These are phyloP conservation scores for Hypoxylon sp. DNA, from an alignment of 2,329 filamentous ascomycete species.

Conservation along the genomic window DNA sequence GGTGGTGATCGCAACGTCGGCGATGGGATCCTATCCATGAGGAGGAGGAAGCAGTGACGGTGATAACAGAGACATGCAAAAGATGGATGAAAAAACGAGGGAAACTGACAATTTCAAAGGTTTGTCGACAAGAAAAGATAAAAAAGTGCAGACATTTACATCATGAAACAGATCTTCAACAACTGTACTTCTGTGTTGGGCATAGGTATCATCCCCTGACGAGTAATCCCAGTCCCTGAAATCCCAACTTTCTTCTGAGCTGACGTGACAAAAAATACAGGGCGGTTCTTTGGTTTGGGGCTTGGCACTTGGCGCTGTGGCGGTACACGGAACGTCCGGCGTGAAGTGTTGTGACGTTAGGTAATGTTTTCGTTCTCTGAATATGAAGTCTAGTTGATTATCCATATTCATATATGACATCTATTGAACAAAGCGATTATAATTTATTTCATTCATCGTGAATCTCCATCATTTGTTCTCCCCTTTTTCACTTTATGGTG, in stretches of 20 bases:
- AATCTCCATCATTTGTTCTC: too few relatives aligned
- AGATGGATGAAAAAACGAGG: constrained; percentile 9
- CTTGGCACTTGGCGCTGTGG: constrained; percentile 6
- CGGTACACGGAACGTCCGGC: background rate
- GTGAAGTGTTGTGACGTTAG: background rate
- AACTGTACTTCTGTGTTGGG: constrained; percentile 16
- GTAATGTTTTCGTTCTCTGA: background rate
- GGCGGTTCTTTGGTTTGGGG: constrained; percentile 17
- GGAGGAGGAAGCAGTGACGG: constrained; percentile 4
- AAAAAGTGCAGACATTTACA: constrained; percentile 31
- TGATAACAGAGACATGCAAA: constrained; percentile 9
- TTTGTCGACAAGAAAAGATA: constrained; percentile 19
- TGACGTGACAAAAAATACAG: constrained; percentile 27
- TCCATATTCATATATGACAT: background rate
- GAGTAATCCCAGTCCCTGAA: constrained; percentile 11
- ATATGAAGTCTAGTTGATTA: background rate
- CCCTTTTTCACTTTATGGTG: too few relatives aligned
- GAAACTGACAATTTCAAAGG: constrained; percentile 24
- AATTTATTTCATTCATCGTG: too few relatives aligned
- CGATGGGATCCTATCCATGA: constrained; percentile 50
- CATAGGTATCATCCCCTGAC: constrained; percentile 31
- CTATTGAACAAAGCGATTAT: background rate
- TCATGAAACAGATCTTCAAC: constrained; percentile 39
- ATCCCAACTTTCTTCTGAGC: constrained; percentile 15
- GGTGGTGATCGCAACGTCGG: constrained; percentile 48